Evolutionary conservation across 1,139 yeast genomes (phyloP), one percentile per base, ranked within the genome.

Genomic region (Pichia norvegensis): DNA sequence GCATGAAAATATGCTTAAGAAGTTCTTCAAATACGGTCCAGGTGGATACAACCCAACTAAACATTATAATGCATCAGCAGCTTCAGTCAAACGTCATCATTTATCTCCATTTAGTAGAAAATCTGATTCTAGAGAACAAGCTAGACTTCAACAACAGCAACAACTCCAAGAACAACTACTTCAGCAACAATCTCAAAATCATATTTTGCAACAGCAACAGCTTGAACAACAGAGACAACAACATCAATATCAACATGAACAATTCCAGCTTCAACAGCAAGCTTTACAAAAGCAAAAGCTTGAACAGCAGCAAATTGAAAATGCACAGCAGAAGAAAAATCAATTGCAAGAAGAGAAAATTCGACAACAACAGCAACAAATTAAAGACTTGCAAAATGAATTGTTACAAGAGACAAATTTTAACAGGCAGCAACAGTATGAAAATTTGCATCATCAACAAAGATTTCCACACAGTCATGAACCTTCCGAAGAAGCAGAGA

Each of bases 1-100:
- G 41, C 52, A 47, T 43, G 50, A 44, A 31, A 49, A 44, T 22
- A 3, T 51, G 10, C 33, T 51, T 4, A 46, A 47, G n/a, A 52
- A 52, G 33, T 43, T 50, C 9, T 50, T 52, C 42, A 52, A 48
- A 40, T 48, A 46, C 27, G 50, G 52, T 4, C 48, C 50, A 27
- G 51, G 49, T 33, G 47, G 49, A n/a, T 49, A 44, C 22, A 47
- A 47, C 31, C 46, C 49, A 36, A 44, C 21, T 6, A 42, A 40
- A 13, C 21, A 20, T 4, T 25, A 29, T 44, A 37, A 19, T 39
- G 31, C 16, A 14, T 14, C 39, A 23, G 13, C 29, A 9, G 20
- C 39, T 16, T 37, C 13, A 19, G 44, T 42, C 6, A 48, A 42
- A 21, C 44, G 37, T 27, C 46, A 44, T 36, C 47, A 45, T 44